phyloP scores from a whole-genome alignment of 345 rosid species.

The Moricandia arvensis region DNA sequence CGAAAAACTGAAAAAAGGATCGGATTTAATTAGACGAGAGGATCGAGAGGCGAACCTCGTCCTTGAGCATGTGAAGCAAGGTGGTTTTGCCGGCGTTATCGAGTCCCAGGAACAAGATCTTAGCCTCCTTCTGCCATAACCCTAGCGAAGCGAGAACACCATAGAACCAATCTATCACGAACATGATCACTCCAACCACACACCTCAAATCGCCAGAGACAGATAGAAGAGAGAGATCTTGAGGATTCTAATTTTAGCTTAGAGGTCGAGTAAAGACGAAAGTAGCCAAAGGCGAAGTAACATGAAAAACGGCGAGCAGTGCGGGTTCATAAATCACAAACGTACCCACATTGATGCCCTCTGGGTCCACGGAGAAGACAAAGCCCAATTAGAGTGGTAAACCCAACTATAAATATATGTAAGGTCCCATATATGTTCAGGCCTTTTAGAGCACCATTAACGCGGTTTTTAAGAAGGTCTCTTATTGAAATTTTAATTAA shows the following conservation, averaged over 20 bases:
- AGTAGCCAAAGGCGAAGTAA: too few species aligned
- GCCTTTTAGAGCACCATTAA: too few species aligned
- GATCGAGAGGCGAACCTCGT: slow-evolving; percentile 54
- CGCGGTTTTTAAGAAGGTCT: too few species aligned
- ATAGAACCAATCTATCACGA: slow-evolving; percentile 82
- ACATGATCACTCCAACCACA: slow-evolving; percentile 48
- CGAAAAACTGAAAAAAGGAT: not conserved
- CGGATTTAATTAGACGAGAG: not conserved
- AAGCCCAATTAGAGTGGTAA: not conserved
- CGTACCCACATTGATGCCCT: not conserved
- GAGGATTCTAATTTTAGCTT: not conserved
- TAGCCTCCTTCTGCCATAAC: slow-evolving; percentile 86
- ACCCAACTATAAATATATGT: not conserved
- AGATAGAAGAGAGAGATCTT: not conserved
- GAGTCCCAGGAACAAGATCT: slow-evolving; percentile 86
- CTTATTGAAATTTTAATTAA: too few species aligned
- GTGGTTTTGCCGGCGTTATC: slow-evolving; percentile 96
- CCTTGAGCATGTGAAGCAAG: slow-evolving; percentile 85
- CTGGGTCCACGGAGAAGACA: not conserved
- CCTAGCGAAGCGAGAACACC: slow-evolving; percentile 84
- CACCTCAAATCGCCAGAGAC: not conserved
- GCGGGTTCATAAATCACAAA: not conserved
- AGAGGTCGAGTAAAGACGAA: not conserved
- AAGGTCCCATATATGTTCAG: not conserved
- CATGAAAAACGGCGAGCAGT: not conserved